These are phyloP conservation scores for Mycosphaerella sp. DNA, from an alignment of 2,329 filamentous ascomycete species.

Conservation along the genomic window DNA sequence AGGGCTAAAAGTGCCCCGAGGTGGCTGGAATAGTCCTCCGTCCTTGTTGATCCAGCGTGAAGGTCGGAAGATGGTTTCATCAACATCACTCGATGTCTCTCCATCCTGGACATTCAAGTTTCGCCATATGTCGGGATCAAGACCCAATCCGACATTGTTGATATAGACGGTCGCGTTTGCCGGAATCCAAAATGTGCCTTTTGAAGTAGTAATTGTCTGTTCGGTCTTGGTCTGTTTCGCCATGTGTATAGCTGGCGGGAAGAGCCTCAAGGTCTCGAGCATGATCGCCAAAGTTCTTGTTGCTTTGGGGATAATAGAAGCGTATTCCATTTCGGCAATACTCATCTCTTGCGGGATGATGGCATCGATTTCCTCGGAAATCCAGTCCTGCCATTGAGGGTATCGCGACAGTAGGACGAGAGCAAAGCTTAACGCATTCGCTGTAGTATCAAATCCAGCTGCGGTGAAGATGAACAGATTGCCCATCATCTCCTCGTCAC, in stretches of 20 bases:
- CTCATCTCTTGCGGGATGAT: constrained; percentile 30
- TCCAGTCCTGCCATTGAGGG: constrained; percentile 49
- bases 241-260: constrained; percentile 36
- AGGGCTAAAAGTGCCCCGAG: constrained; percentile 41
- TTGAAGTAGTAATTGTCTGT: constrained; percentile 31
- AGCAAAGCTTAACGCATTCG: constrained; percentile 47
- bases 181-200: constrained; percentile 31
- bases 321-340: constrained; percentile 37
- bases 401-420: constrained; percentile 44
- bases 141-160: constrained; percentile 33
- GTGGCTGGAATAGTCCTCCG: constrained; percentile 32
- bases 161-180: constrained; percentile 35
- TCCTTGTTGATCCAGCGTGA: constrained; percentile 37
- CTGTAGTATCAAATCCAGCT: constrained; percentile 47
- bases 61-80: constrained; percentile 37
- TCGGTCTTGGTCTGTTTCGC: constrained; percentile 30
- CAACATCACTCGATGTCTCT: constrained; percentile 14
- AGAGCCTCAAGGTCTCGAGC: constrained; percentile 45
- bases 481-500: constrained; percentile 39
- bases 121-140: constrained; percentile 21
- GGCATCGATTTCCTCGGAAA: constrained; percentile 45
- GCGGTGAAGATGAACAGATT: constrained; percentile 46
- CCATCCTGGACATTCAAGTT: constrained; percentile 20
- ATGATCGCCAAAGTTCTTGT: constrained; percentile 46
- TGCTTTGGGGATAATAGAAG: constrained; percentile 40